A percentile compares a stretch with the other conserved stretches of the same genome.
Conservation (phyloP, 768 basidiomycete species). For the Psilocybe cyanescens region DNA sequence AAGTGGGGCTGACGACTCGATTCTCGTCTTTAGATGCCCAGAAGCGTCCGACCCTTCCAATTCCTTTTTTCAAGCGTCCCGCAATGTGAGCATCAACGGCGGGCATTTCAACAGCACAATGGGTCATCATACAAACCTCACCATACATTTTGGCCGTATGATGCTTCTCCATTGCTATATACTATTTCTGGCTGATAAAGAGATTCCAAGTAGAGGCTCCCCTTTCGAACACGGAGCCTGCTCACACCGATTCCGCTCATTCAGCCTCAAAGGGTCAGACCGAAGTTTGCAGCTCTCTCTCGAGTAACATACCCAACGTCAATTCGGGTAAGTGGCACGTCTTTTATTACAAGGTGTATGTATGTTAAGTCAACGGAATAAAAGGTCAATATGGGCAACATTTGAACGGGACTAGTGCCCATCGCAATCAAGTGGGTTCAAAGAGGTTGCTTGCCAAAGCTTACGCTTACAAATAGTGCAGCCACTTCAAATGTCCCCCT, state of each 20-base stretch:
- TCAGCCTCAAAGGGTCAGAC: neutral
- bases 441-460: too few relatives aligned
- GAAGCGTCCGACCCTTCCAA: neutral
- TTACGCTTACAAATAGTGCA: too few relatives aligned
- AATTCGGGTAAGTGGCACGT: too few relatives aligned
- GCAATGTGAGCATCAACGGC: neutral
- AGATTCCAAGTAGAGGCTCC: neutral
- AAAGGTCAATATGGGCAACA: too few relatives aligned
- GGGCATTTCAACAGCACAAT: neutral
- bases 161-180: neutral
- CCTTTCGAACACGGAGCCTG: neutral
- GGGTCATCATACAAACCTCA: constrained; percentile 2
- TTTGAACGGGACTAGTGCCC: too few relatives aligned
- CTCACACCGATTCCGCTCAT: neutral
- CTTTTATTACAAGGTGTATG: too few relatives aligned
- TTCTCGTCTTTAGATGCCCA: neutral
- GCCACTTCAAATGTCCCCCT: neutral
- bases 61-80: neutral
- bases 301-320: too few relatives aligned
- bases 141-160: neutral
- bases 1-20: too few relatives aligned
- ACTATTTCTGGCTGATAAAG: neutral
- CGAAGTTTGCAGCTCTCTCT: too few relatives aligned
- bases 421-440: too few relatives aligned
- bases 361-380: too few relatives aligned